These are phyloP conservation scores for Xylaria polymorpha DNA, from an alignment of 2,329 filamentous ascomycete genomes.

Conservation along the genomic window DNA sequence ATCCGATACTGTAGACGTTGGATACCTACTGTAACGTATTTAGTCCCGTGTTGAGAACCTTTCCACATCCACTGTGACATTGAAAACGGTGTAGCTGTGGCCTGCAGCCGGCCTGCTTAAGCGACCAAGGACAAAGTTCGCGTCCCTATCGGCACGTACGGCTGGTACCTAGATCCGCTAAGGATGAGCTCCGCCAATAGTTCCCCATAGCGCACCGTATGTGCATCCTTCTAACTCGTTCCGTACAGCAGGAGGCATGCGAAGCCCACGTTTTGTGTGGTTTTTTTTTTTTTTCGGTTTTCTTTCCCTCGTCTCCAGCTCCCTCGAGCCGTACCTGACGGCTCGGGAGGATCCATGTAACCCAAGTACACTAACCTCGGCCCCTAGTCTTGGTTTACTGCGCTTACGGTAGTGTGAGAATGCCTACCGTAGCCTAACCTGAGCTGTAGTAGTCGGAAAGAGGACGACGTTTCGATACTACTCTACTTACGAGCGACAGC, in stretches of 20 bases:
- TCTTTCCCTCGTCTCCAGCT: not conserved
- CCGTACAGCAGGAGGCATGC: not conserved
- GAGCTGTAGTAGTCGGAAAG: not conserved
- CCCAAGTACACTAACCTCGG: not conserved
- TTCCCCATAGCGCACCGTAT: not conserved
- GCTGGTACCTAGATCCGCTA: slow-evolving; percentile 2
- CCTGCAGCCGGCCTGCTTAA: slow-evolving; percentile 1
- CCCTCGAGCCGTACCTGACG: not conserved
- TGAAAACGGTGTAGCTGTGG: slow-evolving; percentile 12
- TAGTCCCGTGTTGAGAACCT: not conserved
- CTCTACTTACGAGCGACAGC: not conserved
- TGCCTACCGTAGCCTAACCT: not conserved
- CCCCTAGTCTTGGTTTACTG: not conserved
- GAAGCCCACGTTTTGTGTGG: slow-evolving; percentile 4
- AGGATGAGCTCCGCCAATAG: slow-evolving; percentile 14
- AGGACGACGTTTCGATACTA: not conserved
- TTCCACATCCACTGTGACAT: slow-evolving; percentile 8
- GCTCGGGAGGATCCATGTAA: not conserved
- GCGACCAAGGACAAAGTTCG: slow-evolving; percentile 8
- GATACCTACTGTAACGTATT: not conserved
- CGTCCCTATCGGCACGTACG: slow-evolving; percentile 7
- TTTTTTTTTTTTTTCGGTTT: not conserved
- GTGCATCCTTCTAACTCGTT: not conserved
- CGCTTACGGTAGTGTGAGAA: not conserved
- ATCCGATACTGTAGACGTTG: slow-evolving; percentile 8